A percentile compares a stretch with the other conserved stretches of the same genome.
These are phyloP conservation scores for Stellera chamaejasme DNA, from an alignment of 345 rosid genomes.

Conservation along the genomic window DNA sequence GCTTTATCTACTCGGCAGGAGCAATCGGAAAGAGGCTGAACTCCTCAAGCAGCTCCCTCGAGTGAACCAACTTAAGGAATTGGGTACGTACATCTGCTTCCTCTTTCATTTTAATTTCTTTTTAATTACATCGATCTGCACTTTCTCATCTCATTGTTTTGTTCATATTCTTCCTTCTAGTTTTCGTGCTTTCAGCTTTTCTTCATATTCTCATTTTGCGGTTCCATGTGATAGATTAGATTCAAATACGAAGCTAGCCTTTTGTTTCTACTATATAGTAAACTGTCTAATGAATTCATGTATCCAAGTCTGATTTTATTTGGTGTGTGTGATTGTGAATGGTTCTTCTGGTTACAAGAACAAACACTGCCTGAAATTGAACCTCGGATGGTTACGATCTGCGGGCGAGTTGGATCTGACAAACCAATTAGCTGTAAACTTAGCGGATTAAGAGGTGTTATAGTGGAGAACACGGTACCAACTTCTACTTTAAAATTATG, in stretches of 20 bases:
- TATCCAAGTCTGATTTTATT: background rate
- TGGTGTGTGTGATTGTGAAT: background rate
- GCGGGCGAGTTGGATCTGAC: conserved; percentile 81
- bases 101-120: background rate
- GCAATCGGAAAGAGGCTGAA: conserved; percentile 93
- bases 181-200: background rate
- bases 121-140: too few relatives aligned
- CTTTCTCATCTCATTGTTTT: background rate
- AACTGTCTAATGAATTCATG: too few relatives aligned
- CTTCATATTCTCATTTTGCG: too few relatives aligned
- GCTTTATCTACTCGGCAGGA: conserved; percentile 80
- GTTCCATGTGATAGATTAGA: too few relatives aligned
- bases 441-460: conserved; percentile 75
- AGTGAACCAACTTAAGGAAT: conserved; percentile 74
- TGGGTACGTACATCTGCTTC: conserved; percentile 43
- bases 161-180: background rate
- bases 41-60: conserved; percentile 64
- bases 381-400: conserved; percentile 65
- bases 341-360: background rate
- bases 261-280: too few relatives aligned
- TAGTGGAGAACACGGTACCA: conserved; percentile 70
- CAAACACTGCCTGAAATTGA: conserved; percentile 31
- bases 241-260: too few relatives aligned
- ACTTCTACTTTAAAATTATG: background rate
- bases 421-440: conserved; percentile 69